phyloP scores from a whole-genome alignment of 2,329 filamentous ascomycete species.

The Pyrenophora seminiperda region DNA sequence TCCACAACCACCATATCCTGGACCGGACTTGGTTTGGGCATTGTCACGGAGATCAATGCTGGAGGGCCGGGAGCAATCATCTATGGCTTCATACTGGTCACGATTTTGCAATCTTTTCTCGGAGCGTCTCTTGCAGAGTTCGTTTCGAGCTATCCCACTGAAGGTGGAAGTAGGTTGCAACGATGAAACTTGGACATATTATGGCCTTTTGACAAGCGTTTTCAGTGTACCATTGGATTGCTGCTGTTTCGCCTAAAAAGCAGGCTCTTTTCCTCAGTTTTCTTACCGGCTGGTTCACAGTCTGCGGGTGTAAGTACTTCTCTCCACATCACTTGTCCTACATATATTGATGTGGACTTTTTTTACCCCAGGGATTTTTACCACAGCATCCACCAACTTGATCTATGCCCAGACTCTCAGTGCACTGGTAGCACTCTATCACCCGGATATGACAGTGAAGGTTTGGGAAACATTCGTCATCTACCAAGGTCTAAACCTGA shows the following conservation, averaged over 20 bases:
- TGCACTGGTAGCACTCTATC: constrained; percentile 16
- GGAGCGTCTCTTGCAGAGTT: constrained; percentile 18
- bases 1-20: constrained; percentile 18
- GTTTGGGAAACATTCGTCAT: constrained; percentile 15
- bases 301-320: constrained; percentile 12
- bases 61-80: constrained; percentile 17
- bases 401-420: constrained; percentile 15
- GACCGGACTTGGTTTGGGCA: constrained; percentile 16
- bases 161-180: constrained; percentile 11
- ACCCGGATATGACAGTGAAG: constrained; percentile 7
- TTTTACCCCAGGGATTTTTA: constrained; percentile 17
- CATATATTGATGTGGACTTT: neutral
- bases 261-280: constrained; percentile 14
- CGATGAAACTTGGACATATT: too few relatives aligned
- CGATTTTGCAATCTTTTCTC: constrained; percentile 13
- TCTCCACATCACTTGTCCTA: neutral
- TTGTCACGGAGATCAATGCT: constrained; percentile 16
- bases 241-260: constrained; percentile 12
- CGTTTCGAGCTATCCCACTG: constrained; percentile 16
- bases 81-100: constrained; percentile 15
- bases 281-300: constrained; percentile 17
- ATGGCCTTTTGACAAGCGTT: neutral
- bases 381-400: constrained; percentile 17
- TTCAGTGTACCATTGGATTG: constrained; percentile 16
- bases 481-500: constrained; percentile 15